These are phyloP conservation scores for Fusarium sarcochroum DNA, from an alignment of 2,329 filamentous ascomycete genomes.

Conservation along the genomic window DNA sequence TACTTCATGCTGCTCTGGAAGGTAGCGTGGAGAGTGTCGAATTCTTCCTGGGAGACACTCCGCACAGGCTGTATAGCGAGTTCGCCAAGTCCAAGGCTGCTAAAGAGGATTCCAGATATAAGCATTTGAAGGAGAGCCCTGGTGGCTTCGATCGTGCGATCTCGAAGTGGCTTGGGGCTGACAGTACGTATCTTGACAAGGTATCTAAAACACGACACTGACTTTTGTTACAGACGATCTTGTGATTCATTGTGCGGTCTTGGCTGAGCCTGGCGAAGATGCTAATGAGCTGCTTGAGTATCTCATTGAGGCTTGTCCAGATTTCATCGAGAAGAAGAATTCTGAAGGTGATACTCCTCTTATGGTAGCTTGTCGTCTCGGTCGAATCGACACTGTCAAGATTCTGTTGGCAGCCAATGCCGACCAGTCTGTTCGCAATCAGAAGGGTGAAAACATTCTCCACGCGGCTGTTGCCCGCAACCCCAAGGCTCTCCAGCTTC, in stretches of 20 bases:
- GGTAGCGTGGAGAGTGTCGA: conserved; percentile 78
- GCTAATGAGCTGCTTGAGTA: conserved; percentile 73
- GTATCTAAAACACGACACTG: conserved; percentile 20
- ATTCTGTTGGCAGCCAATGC: conserved; percentile 77
- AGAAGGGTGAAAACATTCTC: conserved; percentile 74
- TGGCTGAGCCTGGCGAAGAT: conserved; percentile 57
- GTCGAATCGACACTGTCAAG: conserved; percentile 68
- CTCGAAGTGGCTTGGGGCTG: conserved; percentile 71
- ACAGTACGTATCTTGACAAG: conserved; percentile 63
- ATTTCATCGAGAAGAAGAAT: conserved; percentile 73
- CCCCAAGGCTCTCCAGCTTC: conserved; percentile 55
- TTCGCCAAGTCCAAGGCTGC: conserved; percentile 74
- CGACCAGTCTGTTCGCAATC: conserved; percentile 76
- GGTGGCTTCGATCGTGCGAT: conserved; percentile 76
- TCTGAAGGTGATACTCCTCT: conserved; percentile 75
- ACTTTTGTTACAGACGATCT: conserved; percentile 65
- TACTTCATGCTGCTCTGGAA: conserved; percentile 69
- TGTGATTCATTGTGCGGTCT: conserved; percentile 75
- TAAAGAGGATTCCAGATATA: conserved; percentile 72
- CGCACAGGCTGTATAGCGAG: conserved; percentile 75
- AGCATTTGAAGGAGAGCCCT: conserved; percentile 70
- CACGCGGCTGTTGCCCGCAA: conserved; percentile 66
- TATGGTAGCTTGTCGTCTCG: conserved; percentile 72
- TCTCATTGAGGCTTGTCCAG: conserved; percentile 73
- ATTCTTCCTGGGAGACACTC: conserved; percentile 82